Evolutionary conservation across 2,329 filamentous ascomycete genomes (phyloP), one percentile per base, ranked within the genome.

Genomic region (Fusarium chlamydosporum): DNA sequence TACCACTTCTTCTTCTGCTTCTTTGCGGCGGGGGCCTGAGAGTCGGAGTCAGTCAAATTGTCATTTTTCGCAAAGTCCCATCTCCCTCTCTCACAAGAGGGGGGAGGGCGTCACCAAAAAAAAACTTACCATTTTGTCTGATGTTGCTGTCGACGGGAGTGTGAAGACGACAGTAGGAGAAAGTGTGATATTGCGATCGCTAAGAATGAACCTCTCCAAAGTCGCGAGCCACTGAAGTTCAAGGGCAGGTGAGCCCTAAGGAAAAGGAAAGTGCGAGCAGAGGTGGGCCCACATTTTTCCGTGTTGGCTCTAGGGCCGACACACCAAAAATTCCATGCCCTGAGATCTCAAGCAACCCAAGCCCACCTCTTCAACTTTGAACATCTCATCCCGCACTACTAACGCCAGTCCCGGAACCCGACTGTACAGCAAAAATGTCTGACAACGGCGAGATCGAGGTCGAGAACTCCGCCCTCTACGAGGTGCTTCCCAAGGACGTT

Each of bases 371-470:
- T 62, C 33, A 64, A 64, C 51, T 58, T 67, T 74, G 71, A 78
- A 78, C 38, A 58, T 53, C 42, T 64, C 79, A 76, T 78, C 59
- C 57, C 60, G 60, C 57, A 79, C 78, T 73, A 79, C 77, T 78
- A 79, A 80, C 59, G 75, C 76, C 76, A 77, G 75, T 76, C 40
- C 72, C 75, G 46, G 40, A 77, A 78, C 69, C 70, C 74, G 47
- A 76, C 77, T 78, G 78, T 77, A 76, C 75, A 79, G 78, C 84
- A 85, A 92, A 84, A 79, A 97, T 97, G 94, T 97, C 94, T 91
- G 94, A 97, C 86, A 86, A 84, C 85, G 93, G 91, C 87, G 94
- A 97, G 88, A 91, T 97, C 85, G 93, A 97, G 88, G 91, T 96
- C 84, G 91, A 93, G 84, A 89, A 85, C 86, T 87, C 89, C 80